Evolutionary conservation across 2,329 filamentous ascomycete species (phyloP), one percentile per base, ranked within the genome.

Genomic region (Calonectria hongkongensis): DNA sequence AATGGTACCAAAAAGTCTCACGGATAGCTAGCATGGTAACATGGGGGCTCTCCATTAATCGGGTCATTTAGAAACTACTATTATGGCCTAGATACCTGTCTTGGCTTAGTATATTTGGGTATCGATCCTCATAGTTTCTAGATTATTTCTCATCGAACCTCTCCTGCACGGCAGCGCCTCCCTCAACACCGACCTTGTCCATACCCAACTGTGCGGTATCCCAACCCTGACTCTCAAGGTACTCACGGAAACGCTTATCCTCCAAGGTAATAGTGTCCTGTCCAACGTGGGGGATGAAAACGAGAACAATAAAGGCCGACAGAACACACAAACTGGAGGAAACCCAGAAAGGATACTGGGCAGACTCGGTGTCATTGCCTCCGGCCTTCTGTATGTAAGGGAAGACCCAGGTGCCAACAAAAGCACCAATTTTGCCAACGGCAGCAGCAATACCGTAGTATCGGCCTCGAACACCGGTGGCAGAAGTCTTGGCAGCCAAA

Each of bases 331-430:
- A 84, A 28, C 90, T 87, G 47, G 92, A 94, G 2, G 92, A 93
- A n/a, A 98, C 94, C 83, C 92, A 98, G 86, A 98, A 98, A 0
- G 95, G 95, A 77, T 97, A 95, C 81, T 98, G 95, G 0, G 94
- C 94, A 6, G 88, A 88, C 25, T 90, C 88, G 25, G 84, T 84
- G 66, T 89, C 86, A 68, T 87, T 81, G 1, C 88, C 88, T 10
- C 90, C 92, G 0, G 90, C 92, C 0, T 89, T 89, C 64, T 91
- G 88, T 69, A 95, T 93, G 72, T 95, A 90, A 0, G 93, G 93
- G 80, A 97, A 95, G 15, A 97, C 92, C 79, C 94, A 96, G 1
- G 93, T 95, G 12, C 96, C 96, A 10, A 97, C 91, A 78, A 98
- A 98, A 3, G 95, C 96, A 63, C 93, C 93, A 45, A 95, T 89